These are phyloP conservation scores for Mortierella sp. DNA, from an alignment of 371 early-diverging fungal genomes.

Conservation along the genomic window DNA sequence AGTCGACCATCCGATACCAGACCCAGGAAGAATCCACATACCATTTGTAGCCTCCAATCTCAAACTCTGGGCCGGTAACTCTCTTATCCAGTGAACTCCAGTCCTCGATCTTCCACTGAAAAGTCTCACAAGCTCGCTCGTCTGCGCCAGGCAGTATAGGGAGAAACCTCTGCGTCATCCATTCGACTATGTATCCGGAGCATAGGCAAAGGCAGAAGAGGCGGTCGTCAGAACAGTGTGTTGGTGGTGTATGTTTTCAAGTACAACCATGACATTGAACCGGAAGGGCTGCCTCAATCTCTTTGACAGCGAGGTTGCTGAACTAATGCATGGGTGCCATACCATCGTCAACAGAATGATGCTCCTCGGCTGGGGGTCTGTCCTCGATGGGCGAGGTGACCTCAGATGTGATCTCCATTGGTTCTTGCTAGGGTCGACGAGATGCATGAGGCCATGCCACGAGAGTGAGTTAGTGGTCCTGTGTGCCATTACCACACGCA, in stretches of 20 bases:
- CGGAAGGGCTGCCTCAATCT: no score
- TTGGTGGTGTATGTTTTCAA: no score
- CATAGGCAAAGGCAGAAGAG: background rate
- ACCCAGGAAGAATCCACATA: no score
- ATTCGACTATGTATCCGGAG: constrained; percentile 28
- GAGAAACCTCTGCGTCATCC: constrained; percentile 40
- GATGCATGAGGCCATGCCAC: background rate
- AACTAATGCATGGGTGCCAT: constrained; percentile 9
- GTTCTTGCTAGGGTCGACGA: constrained; percentile 32
- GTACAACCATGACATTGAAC: no score
- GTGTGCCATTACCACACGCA: background rate
- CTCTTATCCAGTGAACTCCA: constrained; percentile 63
- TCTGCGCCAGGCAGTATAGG: constrained; percentile 56
- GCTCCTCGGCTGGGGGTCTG: constrained; percentile 32
- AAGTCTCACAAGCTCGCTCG: constrained; percentile 58
- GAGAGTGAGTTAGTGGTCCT: no score
- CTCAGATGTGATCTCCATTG: constrained; percentile 45
- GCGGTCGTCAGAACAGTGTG: no score
- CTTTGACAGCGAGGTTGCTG: background rate
- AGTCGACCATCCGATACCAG: background rate
- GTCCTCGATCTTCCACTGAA: constrained; percentile 68
- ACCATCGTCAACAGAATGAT: constrained; percentile 52
- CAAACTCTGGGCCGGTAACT: constrained; percentile 66
- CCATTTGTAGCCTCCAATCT: constrained; percentile 71
- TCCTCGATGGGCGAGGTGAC: constrained; percentile 26